Percentiles rank a stretch among this genome's conserved stretches.
Evolutionary conservation across 1,284 basidiomycete species (phyloP).

Genomic region (Sanghuangporus sanghuang): DNA sequence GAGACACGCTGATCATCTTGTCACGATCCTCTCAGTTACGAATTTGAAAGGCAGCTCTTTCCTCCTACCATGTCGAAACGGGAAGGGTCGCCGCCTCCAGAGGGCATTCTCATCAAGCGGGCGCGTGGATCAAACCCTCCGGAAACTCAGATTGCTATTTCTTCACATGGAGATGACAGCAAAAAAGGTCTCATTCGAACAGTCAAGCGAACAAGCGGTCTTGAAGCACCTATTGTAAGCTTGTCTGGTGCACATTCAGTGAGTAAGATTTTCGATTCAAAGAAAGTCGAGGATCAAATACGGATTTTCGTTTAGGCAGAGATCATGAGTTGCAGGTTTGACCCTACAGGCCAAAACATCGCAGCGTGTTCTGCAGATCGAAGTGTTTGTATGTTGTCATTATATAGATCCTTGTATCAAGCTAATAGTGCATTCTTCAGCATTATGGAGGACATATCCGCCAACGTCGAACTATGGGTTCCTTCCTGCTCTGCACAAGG

Average conservation of each 20-base stretch:
- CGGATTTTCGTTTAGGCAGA: slow-evolving; percentile 47
- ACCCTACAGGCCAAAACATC: slow-evolving; percentile 77
- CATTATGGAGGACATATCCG: slow-evolving; percentile 75
- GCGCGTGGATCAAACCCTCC: slow-evolving; percentile 55
- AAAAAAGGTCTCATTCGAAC: slow-evolving; percentile 70
- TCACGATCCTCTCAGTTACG: neutral
- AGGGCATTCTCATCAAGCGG: slow-evolving; percentile 58
- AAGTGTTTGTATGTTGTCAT: slow-evolving; percentile 58
- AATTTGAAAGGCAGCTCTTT: neutral
- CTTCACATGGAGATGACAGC: slow-evolving; percentile 62
- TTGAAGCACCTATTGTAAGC: slow-evolving; percentile 79
- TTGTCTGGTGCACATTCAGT: slow-evolving; percentile 73
- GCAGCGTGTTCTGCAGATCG: slow-evolving; percentile 80
- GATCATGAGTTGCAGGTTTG: slow-evolving; percentile 75
- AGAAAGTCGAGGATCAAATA: neutral
- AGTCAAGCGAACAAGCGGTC: slow-evolving; percentile 72
- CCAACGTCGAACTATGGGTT: slow-evolving; percentile 82
- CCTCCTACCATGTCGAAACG: slow-evolving; percentile 58
- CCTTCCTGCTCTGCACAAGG: slow-evolving; percentile 68
- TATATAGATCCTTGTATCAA: neutral
- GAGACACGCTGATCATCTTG: neutral
- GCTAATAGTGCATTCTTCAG: slow-evolving; percentile 31
- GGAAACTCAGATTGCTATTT: slow-evolving; percentile 68
- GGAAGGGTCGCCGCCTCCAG: slow-evolving; percentile 45
- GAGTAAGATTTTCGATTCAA: slow-evolving; percentile 21